Conservation (phyloP, 805 yeast genomes). For the Ogataea thermomethanolica region DNA sequence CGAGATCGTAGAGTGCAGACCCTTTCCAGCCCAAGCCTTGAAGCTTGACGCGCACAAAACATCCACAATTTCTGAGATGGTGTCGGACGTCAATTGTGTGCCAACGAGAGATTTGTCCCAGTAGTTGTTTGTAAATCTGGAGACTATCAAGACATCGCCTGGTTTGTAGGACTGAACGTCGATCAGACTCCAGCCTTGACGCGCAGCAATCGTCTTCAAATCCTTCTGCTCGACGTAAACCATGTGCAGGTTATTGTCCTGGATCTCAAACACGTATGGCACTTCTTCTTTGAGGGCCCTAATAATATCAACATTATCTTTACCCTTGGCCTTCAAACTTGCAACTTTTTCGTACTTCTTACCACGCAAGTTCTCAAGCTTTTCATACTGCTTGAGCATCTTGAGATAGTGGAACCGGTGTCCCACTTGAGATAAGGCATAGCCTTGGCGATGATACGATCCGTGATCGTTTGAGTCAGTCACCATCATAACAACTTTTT, state of each 20-base stretch:
- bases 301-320: slow-evolving; percentile 42
- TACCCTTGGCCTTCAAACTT: slow-evolving; percentile 41
- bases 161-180: slow-evolving; percentile 32
- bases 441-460: slow-evolving; percentile 20
- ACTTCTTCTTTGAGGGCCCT: slow-evolving; percentile 51
- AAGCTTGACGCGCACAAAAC: slow-evolving; percentile 13
- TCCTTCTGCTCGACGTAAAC: slow-evolving; percentile 50
- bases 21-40: slow-evolving; percentile 4
- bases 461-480: slow-evolving; percentile 39
- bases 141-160: slow-evolving; percentile 58
- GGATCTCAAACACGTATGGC: slow-evolving; percentile 33
- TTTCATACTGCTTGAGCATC: slow-evolving; percentile 35
- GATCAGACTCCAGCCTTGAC: slow-evolving; percentile 36
- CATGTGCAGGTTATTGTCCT: slow-evolving; percentile 38
- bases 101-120: slow-evolving; percentile 21
- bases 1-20: slow-evolving; percentile 12
- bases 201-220: slow-evolving; percentile 15
- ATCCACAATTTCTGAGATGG: slow-evolving; percentile 9
- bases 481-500: slow-evolving; percentile 47
- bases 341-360: slow-evolving; percentile 43
- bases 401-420: slow-evolving; percentile 43
- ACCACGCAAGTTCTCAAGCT: slow-evolving; percentile 28
- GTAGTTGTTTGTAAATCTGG: slow-evolving; percentile 32
- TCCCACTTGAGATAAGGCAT: slow-evolving; percentile 38
- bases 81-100: slow-evolving; percentile 10